Evolutionary conservation across 768 basidiomycete species (phyloP), one percentile per base, ranked within the genome.

Genomic region (Hericium coralloides): DNA sequence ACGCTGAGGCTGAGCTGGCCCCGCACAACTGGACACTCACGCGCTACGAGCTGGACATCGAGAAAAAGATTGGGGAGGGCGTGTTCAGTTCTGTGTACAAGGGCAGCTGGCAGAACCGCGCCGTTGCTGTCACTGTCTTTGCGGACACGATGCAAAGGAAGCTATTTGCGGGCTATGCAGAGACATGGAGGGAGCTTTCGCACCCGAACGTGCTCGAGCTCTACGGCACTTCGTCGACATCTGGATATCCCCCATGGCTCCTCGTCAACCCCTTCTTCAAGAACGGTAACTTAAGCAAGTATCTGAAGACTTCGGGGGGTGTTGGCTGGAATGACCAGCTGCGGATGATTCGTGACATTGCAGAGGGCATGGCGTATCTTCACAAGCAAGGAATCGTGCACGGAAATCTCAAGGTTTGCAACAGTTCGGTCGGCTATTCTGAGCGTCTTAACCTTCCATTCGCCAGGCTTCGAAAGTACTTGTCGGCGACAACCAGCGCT

Each of bases 321-420:
- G 53, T 62, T 17, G 72, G 73, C 49, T 70, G 73, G 39, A 69
- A 69, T 17, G 80, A 85, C 59, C 66, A 78, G 38, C 72, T 84
- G 64, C 74, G 77, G 61, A 83, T 82, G 69, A 79, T 92, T 66
- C 75, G 82, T 57, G 84, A 92, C 68, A 82, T 92, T 60, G 83
- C 87, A 10, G 77, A 79, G 63, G 91, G 90, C 9, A 90, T 94
- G 89, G 77, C 81, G 53, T 92, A 92, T 67, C 68, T 94, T 59
- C 91, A 94, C 67, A 64, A 68, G 4, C 70, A 78, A 57, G 83
- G 79, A 2, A 79, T 92, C 3, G 65, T 89, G 59, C 91, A 94
- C 65, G 90, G 89, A 1, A 87, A 92, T 69, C 74, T 93, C 52
- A 92, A 91, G 77, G 89, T 85, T 10, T 47, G 9, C 12, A 15